Conservation (phyloP, 306 rosid genomes). For the Cucurbita ficifolia region DNA sequence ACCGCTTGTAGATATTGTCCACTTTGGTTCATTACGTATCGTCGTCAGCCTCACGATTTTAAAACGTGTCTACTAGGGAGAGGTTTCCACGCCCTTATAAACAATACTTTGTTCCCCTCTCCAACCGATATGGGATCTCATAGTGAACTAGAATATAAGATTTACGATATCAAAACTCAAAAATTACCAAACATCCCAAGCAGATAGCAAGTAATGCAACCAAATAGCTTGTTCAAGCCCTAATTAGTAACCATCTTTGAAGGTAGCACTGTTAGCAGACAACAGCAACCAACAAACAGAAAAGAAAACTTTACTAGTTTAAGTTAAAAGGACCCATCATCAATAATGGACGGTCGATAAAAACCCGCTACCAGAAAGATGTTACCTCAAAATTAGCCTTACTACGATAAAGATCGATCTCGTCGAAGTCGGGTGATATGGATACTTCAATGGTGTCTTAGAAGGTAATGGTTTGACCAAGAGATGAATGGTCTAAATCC, state of each 20-base stretch:
- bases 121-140: too few relatives aligned
- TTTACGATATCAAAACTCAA: not conserved
- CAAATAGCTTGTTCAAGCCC: not conserved
- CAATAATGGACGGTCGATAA: not conserved
- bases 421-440: not conserved
- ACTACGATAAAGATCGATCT: not conserved
- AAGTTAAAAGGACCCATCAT: constrained; percentile 6
- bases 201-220: not conserved
- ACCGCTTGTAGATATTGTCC: too few relatives aligned
- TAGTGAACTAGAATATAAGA: not conserved
- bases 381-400: not conserved
- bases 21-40: too few relatives aligned
- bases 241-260: not conserved
- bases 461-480: constrained; percentile 1
- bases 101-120: too few relatives aligned
- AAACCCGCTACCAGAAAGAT: constrained; percentile 4
- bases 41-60: too few relatives aligned
- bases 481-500: constrained; percentile 3
- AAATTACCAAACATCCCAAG: not conserved
- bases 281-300: not conserved
- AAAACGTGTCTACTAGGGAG: too few relatives aligned
- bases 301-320: not conserved
- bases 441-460: not conserved
- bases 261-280: not conserved
- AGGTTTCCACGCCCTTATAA: too few relatives aligned